Evolutionary conservation across 2,329 filamentous ascomycete species (phyloP), one percentile per base, ranked within the genome.

Genomic region (Trichophyton verrucosum): DNA sequence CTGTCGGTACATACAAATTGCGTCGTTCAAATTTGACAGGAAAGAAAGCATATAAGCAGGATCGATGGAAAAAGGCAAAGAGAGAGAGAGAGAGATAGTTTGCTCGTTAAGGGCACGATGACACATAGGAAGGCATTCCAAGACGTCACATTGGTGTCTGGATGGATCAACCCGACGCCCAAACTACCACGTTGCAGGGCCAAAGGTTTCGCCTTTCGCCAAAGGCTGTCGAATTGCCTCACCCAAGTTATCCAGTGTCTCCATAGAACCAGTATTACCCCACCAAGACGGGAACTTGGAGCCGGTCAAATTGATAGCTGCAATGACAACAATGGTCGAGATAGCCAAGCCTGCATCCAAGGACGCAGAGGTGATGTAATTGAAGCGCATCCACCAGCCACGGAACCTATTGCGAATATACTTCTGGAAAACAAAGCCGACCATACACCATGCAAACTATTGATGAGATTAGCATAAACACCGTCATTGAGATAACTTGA

Each of bases 361-460:
- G 1, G 84, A 87, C 0, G 86, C 86, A 20, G 86, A 88, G 0
- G 85, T 83, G 68, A 89, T 80, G 70, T 89, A 90, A 75, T 90
- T 89, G 75, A 88, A 90, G 71, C 86, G 83, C 71, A 86, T 76
- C 87, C 87, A 90, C 87, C 86, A 89, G 38, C 84, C 86, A 3
- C 79, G 81, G 73, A 81, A 86, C 64, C 81, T 79, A 61, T 84
- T 79, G 69, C 82, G 82, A 69, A 89, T 81, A 66, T 78, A 83
- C 67, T 81, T 86, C 73, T 89, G 88, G 76, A 89, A 89, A 40
- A 85, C 65, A 56, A 81, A 79, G 7, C 87, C 87, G 5, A 87
- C 82, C 27, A 83, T 70, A 3, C 82, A 86, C 87, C 87, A 89
- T 68, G 82, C 82, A 51, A 87, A 81, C 61, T 63, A 55, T 61